Base-by-base conservation (phyloP, 1,139 yeast genomes). In the Blastobotrys raffinosifermentans region DNA sequence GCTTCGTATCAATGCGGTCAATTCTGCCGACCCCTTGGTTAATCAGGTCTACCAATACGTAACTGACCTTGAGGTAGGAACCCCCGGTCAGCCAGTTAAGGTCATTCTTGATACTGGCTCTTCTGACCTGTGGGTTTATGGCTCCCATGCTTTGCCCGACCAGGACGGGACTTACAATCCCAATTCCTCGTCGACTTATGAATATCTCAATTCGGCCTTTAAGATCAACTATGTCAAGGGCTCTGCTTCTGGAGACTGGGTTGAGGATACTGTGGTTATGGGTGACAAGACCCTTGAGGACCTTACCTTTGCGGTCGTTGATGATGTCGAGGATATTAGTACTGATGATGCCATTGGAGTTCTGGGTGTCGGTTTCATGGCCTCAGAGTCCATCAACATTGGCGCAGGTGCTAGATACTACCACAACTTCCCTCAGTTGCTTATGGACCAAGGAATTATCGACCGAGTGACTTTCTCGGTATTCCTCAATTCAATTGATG, bases 51-150 rank as follows among this genome's bases (percentile, higher is more conserved):
- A 57, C 13, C 51, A 55, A 43, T 74, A 72, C 51, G 59, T 69
- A n/a, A 62, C 71, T 4, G 58, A 62, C 9, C 43, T 77, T 11
- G 53, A 57, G 14, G 51, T 80, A 16, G 89, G 91, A 2, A 70
- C 82, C 1, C 69, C 76, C 6, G 55, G 65, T 0, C 77, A 75
- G 48, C 54, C 64, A 9, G 70, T 80, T 19, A 64, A 65, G 34
- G 70, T 67, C 2, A 51, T 64, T 34, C 40, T 70, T 6, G 75
- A 70, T 45, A 70, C 74, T 10, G 74, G 73, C 3, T 67, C 72
- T 4, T 59, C 72, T 5, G 74, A 70, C 46, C 63, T 70, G 43
- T 69, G 73, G 73, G 51, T 56, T 19, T 50, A 51, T 35, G 41
- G 66, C 58, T 22, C 26, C 13, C 27, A 35, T 5, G 32, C 26